Percentiles rank a stretch among this genome's conserved stretches.
phyloP scores from a whole-genome alignment of 163 green algal genomes.

The Chlamydomonas reinhardtii region DNA sequence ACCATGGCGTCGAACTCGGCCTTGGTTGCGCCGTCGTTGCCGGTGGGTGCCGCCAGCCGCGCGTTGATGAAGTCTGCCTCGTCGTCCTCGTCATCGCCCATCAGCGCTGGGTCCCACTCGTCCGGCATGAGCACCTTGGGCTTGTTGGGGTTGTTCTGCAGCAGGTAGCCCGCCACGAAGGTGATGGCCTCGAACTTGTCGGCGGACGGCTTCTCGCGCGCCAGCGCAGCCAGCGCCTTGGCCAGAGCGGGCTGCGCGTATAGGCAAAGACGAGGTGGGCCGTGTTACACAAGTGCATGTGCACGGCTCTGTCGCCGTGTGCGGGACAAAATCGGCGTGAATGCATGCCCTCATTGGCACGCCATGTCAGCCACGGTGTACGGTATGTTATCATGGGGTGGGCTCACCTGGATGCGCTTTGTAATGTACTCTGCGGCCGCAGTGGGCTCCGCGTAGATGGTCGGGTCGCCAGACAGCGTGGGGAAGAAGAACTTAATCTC shows the following conservation, averaged over 20 bases:
- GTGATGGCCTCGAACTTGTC: constrained; percentile 73
- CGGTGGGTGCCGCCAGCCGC: constrained; percentile 1
- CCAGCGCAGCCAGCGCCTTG: constrained; percentile 80
- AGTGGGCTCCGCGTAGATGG: constrained; percentile 31
- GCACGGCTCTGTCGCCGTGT: no score
- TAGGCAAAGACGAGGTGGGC: not conserved
- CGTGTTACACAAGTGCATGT: not conserved
- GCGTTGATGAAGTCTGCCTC: constrained; percentile 65
- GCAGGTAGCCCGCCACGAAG: constrained; percentile 83
- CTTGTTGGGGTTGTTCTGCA: constrained; percentile 90
- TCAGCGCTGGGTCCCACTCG: constrained; percentile 57
- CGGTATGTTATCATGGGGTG: no score
- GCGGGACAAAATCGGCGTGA: no score
- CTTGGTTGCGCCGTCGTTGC: not conserved
- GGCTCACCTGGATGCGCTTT: not conserved
- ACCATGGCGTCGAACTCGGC: not conserved
- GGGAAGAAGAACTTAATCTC: constrained; percentile 91
- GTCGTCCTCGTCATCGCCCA: constrained; percentile 67
- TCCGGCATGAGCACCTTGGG: constrained; percentile 57
- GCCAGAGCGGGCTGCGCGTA: constrained; percentile 70
- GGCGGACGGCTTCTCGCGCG: constrained; percentile 79
- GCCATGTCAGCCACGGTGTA: no score
- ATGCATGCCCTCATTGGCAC: no score
- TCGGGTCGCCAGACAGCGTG: constrained; percentile 46
- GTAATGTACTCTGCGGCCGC: constrained; percentile 55